Evolutionary conservation across 2,329 filamentous ascomycete species (phyloP).

Genomic region (Beauveria medogensis): DNA sequence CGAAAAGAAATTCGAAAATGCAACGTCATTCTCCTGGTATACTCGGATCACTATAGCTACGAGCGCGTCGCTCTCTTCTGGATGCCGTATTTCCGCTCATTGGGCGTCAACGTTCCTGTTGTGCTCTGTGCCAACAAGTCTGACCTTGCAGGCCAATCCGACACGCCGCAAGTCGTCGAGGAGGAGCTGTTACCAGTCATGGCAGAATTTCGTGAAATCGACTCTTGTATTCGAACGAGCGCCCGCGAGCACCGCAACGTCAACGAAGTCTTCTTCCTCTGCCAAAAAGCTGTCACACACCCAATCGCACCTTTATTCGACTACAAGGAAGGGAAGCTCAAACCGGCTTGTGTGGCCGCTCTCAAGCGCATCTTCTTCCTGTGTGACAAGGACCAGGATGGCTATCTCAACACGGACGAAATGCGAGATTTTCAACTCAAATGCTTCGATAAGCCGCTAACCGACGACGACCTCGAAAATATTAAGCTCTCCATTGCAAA

Average conservation of each 20-base stretch:
- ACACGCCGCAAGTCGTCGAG: constrained; percentile 76
- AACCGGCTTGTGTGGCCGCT: constrained; percentile 81
- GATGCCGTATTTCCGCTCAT: constrained; percentile 95
- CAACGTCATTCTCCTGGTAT: constrained; percentile 94
- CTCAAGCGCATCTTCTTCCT: constrained; percentile 89
- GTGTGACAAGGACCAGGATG: constrained; percentile 93
- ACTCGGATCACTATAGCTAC: constrained; percentile 98
- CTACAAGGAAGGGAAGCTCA: constrained; percentile 82
- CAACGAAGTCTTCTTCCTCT: constrained; percentile 94
- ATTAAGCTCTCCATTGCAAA: constrained; percentile 84
- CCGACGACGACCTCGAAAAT: constrained; percentile 73
- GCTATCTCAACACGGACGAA: constrained; percentile 81
- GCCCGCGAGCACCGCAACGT: constrained; percentile 88
- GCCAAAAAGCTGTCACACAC: constrained; percentile 95
- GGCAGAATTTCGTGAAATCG: constrained; percentile 97
- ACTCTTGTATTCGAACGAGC: constrained; percentile 93
- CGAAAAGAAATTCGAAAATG: constrained; percentile 93
- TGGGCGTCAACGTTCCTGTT: constrained; percentile 97
- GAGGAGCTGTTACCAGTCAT: constrained; percentile 98
- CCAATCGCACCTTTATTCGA: constrained; percentile 95
- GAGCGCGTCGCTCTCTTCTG: constrained; percentile 94
- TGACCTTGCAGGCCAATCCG: constrained; percentile 69
- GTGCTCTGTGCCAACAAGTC: constrained; percentile 96
- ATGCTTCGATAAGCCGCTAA: constrained; percentile 83
- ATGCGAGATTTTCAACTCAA: constrained; percentile 85